phyloP scores from a whole-genome alignment of 257 asterid genomes.

The Echium plantagineum region DNA sequence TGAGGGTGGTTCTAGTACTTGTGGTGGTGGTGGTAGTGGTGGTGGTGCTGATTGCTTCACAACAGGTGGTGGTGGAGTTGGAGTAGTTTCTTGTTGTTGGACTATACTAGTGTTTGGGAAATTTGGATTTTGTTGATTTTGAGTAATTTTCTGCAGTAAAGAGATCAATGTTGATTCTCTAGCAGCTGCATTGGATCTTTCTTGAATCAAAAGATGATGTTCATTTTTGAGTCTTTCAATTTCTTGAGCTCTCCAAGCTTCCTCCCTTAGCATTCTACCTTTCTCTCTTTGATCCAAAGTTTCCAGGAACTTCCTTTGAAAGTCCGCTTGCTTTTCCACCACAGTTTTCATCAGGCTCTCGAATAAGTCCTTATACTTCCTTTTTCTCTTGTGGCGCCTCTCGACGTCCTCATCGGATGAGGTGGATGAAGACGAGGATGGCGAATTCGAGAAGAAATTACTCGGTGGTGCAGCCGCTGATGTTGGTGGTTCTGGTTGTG shows the following conservation, averaged over 20 bases:
- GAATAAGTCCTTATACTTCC: constrained; percentile 79
- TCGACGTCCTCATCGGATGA: constrained; percentile 78
- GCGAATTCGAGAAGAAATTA: constrained; percentile 33
- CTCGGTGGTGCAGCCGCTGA: constrained; percentile 11
- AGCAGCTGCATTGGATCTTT: constrained; percentile 67
- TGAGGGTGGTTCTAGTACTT: too few species aligned
- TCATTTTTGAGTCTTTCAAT: constrained; percentile 62
- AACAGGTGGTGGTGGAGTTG: background rate
- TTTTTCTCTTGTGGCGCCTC: constrained; percentile 47
- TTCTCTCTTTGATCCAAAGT: constrained; percentile 64
- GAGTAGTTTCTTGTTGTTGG: background rate
- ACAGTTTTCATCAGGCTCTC: constrained; percentile 53
- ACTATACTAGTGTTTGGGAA: constrained; percentile 2
- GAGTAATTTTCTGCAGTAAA: constrained; percentile 51
- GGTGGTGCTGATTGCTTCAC: constrained; percentile 7
- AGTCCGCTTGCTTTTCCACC: constrained; percentile 66
- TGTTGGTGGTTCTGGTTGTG: constrained; percentile 16
- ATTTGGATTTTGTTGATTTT: constrained; percentile 34
- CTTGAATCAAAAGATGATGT: constrained; percentile 64
- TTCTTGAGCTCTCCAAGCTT: constrained; percentile 79
- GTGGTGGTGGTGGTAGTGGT: background rate
- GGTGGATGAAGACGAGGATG: constrained; percentile 83
- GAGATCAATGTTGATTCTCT: constrained; percentile 69
- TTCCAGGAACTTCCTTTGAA: constrained; percentile 62
- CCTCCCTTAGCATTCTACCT: constrained; percentile 60